A percentile compares a stretch with the other conserved stretches of the same genome.
Conservation (phyloP, 768 basidiomycete species). For the Podaxis sp. region DNA sequence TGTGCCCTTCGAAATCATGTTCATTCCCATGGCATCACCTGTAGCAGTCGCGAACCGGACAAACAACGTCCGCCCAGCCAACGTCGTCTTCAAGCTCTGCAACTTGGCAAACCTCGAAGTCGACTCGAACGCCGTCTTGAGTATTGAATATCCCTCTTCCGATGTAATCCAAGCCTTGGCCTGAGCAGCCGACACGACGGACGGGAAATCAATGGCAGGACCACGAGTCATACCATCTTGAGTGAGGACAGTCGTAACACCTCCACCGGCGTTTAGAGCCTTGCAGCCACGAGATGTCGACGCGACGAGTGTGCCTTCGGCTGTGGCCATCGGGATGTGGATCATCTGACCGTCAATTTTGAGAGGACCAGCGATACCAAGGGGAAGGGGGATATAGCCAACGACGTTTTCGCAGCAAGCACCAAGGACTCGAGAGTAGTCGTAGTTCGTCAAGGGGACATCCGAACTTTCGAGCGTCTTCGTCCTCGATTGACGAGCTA, state of each 20-base stretch:
- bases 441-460: constrained; percentile 81
- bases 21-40: constrained; percentile 99
- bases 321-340: constrained; percentile 98
- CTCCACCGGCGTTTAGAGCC: constrained; percentile 93
- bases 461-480: constrained; percentile 81
- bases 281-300: constrained; percentile 98
- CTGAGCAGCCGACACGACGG: constrained; percentile 69
- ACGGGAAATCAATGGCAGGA: constrained; percentile 96
- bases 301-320: constrained; percentile 98
- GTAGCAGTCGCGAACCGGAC: constrained; percentile 93
- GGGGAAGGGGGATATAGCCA: constrained; percentile 93
- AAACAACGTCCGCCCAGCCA: constrained; percentile 92
- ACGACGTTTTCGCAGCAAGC: constrained; percentile 99
- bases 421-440: constrained; percentile 90
- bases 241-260: constrained; percentile 89
- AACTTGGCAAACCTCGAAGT: constrained; percentile 92
- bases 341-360: constrained; percentile 79
- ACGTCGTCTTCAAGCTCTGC: constrained; percentile 77
- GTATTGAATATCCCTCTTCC: constrained; percentile 66
- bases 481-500: constrained; percentile 82
- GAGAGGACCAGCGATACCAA: constrained; percentile 95
- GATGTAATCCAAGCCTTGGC: constrained; percentile 87
- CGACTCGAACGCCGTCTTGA: constrained; percentile 87
- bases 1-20: constrained; percentile 99
- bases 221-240: constrained; percentile 98